phyloP scores from a whole-genome alignment of 257 asterid species.

The Salvia rosmarinus region DNA sequence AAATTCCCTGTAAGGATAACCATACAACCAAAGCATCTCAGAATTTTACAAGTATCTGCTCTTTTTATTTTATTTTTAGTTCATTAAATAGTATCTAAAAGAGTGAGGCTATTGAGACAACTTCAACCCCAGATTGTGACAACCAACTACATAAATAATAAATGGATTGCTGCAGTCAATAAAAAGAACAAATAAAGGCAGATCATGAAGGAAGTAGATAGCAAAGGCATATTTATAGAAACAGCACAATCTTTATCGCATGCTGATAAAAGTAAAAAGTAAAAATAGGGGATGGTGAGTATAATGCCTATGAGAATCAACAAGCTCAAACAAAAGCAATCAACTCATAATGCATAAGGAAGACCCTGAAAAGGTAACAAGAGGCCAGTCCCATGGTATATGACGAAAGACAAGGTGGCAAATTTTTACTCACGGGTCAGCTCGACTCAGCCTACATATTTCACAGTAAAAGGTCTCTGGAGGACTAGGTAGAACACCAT shows the following conservation, averaged over 20 bases:
- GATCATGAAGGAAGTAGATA: not conserved
- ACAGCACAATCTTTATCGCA: not conserved
- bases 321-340: conserved; percentile 21
- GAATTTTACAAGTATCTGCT: conserved; percentile 3
- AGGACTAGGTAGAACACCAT: conserved; percentile 62
- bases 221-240: not conserved
- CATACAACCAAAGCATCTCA: conserved; percentile 14
- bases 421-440: conserved; percentile 89
- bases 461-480: conserved; percentile 88
- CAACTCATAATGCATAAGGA: conserved; percentile 10
- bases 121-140: conserved; percentile 25
- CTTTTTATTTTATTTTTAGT: not conserved
- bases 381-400: conserved; percentile 10
- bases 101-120: conserved; percentile 3
- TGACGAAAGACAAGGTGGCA: conserved; percentile 26
- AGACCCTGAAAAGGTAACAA: conserved; percentile 11
- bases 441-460: conserved; percentile 81
- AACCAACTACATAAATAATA: not conserved
- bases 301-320: conserved; percentile 19
- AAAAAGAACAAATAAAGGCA: conserved; percentile 7
- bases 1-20: conserved; percentile 1
- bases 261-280: not conserved
- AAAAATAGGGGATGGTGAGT: conserved; percentile 14
- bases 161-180: not conserved
- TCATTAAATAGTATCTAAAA: not conserved